phyloP scores from a whole-genome alignment of 2,329 filamentous ascomycete species.

The Alternaria ethzedia region DNA sequence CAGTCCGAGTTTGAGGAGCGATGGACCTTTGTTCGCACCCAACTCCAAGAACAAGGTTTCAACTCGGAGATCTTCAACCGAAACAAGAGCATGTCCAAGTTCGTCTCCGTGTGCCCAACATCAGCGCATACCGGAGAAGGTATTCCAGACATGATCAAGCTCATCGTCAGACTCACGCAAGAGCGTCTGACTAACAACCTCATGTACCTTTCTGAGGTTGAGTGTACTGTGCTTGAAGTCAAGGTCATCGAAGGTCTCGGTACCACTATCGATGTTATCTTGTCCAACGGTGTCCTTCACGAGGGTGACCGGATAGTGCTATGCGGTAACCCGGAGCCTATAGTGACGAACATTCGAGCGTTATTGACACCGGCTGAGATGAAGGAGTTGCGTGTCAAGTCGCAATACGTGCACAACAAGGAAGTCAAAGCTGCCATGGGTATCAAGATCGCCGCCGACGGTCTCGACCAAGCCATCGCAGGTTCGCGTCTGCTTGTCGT shows the following conservation, averaged over 20 bases:
- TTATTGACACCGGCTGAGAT: constrained; percentile 91
- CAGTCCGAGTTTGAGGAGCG: constrained; percentile 94
- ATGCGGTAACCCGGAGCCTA: constrained; percentile 95
- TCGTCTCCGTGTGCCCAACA: constrained; percentile 94
- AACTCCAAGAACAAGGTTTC: constrained; percentile 95
- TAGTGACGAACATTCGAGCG: constrained; percentile 93
- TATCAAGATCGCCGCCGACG: constrained; percentile 98
- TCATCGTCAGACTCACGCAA: constrained; percentile 89
- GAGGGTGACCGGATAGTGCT: constrained; percentile 95
- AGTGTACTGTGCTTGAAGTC: constrained; percentile 97
- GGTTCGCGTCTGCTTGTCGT: constrained; percentile 94
- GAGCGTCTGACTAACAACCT: constrained; percentile 96
- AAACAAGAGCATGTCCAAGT: constrained; percentile 95
- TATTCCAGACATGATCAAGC: constrained; percentile 98
- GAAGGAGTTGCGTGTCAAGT: constrained; percentile 94
- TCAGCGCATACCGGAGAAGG: constrained; percentile 99
- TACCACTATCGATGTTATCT: constrained; percentile 96
- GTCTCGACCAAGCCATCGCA: constrained; percentile 93
- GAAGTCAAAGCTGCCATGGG: constrained; percentile 97
- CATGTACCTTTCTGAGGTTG: constrained; percentile 98
- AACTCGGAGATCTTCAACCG: constrained; percentile 97
- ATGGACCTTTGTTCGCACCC: constrained; percentile 87
- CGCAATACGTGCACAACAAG: constrained; percentile 97
- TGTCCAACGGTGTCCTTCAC: constrained; percentile 92
- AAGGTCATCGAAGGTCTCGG: constrained; percentile 99